phyloP scores from a whole-genome alignment of 2,329 filamentous ascomycete species.

The Xylaria sp. region DNA sequence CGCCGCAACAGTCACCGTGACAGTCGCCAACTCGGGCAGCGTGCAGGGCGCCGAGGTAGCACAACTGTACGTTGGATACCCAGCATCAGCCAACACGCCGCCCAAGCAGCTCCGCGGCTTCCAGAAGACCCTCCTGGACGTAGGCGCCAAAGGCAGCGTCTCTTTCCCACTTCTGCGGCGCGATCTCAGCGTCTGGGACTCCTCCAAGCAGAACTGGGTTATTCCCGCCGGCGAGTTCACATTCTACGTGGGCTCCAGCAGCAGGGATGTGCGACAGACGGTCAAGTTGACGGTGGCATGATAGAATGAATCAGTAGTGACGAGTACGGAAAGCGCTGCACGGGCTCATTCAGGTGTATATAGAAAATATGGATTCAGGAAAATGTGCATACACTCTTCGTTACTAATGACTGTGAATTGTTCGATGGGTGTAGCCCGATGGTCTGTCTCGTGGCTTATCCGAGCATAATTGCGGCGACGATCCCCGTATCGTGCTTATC shows the following conservation, averaged over 20 bases:
- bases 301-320: neutral
- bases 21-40: slow-evolving; percentile 71
- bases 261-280: slow-evolving; percentile 56
- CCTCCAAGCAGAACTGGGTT: slow-evolving; percentile 67
- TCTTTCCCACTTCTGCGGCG: slow-evolving; percentile 65
- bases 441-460: neutral
- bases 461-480: neutral
- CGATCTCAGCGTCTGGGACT: slow-evolving; percentile 74
- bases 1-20: slow-evolving; percentile 63
- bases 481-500: neutral
- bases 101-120: slow-evolving; percentile 70
- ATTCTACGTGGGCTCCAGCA: slow-evolving; percentile 58
- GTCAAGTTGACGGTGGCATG: slow-evolving; percentile 47
- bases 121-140: slow-evolving; percentile 63
- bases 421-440: neutral
- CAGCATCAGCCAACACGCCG: slow-evolving; percentile 51
- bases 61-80: slow-evolving; percentile 66
- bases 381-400: neutral
- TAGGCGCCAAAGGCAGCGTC: slow-evolving; percentile 59
- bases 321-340: neutral
- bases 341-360: neutral
- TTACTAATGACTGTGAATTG: neutral
- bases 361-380: neutral
- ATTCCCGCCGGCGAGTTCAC: slow-evolving; percentile 49
- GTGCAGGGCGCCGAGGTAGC: slow-evolving; percentile 71